These are phyloP conservation scores for Primulina eburnea DNA, from an alignment of 257 asterid genomes.

Conservation along the genomic window DNA sequence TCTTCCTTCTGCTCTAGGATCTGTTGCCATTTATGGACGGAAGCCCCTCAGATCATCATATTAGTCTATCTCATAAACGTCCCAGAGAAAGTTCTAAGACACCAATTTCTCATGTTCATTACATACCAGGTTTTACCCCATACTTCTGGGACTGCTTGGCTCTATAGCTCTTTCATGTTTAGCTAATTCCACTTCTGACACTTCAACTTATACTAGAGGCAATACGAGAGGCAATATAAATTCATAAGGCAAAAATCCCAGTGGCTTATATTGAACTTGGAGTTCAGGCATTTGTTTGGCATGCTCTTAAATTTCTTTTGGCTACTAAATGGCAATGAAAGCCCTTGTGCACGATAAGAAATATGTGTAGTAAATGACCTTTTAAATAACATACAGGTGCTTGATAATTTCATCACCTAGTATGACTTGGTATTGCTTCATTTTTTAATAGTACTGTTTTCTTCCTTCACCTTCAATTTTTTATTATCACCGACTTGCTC, in stretches of 20 bases:
- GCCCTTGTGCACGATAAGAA: conserved; percentile 7
- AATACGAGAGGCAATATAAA: too few species aligned
- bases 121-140: conserved; percentile 29
- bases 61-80: conserved; percentile 70
- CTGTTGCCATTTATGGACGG: conserved; percentile 84
- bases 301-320: conserved; percentile 3
- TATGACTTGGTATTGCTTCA: neutral
- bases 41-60: conserved; percentile 80
- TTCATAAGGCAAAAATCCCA: neutral
- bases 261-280: neutral
- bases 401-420: conserved; percentile 3
- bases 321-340: neutral
- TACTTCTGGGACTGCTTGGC: conserved; percentile 13
- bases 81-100: conserved; percentile 70
- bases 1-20: conserved; percentile 52
- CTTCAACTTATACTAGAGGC: conserved; percentile 14
- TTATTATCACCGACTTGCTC: conserved; percentile 6
- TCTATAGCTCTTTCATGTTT: neutral
- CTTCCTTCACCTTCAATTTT: conserved; percentile 13
- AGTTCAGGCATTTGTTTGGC: neutral
- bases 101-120: conserved; percentile 35
- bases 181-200: conserved; percentile 16
- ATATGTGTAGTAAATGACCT: neutral
- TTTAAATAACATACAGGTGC: neutral
- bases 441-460: conserved; percentile 11